Evolutionary conservation across 176 grass and related monocot species (phyloP), one percentile per base, ranked within the genome.

Genomic region (Hyparrhenia diplandra): DNA sequence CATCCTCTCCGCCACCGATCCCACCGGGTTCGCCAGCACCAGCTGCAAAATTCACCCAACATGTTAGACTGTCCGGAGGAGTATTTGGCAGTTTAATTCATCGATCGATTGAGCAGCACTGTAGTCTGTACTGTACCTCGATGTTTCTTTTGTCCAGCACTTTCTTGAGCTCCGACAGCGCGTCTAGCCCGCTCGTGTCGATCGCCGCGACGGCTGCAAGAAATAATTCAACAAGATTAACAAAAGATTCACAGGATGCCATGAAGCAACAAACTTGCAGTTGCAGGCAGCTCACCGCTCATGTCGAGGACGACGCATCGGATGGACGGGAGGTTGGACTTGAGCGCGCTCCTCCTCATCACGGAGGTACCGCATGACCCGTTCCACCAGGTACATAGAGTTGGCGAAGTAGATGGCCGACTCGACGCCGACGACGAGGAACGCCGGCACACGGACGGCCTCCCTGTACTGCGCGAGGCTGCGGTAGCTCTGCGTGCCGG

Each of bases 361-460:
- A n/a, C 92, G 58, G 71, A 96, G 68, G 81, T 46, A 96, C 40
- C 93, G 74, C 78, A 99, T 77, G 71, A 92, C 84, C 83, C 97
- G 77, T 78, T 99, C 97, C 63, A 93, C 90, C 16, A 99, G 74
- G 63, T 99, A 99, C 67, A 68, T 93, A 6, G 87, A 96, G 64
- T 99, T 99, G n/a, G 90, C 80, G 43, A 99, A 99, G 85, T 99
- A 99, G 67, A 99, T 92, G 0, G 97, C 87, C 3, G 95, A 93
- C 86, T 98, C 95, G 1, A 98, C 71, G 76, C 92, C 95, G 70
- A 98, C 78, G 79, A 98, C 47, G 61, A 98, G 86, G 65, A 98
- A 84, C 32, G 68, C 55, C 37, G 92, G 95, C 64, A 98, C 86
- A 34, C 88, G 71, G 23, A 79, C 31, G 18, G 95, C 95, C 62